Conservation (phyloP, 2,329 filamentous ascomycete genomes). For the Pseudogymnoascus sp. region DNA sequence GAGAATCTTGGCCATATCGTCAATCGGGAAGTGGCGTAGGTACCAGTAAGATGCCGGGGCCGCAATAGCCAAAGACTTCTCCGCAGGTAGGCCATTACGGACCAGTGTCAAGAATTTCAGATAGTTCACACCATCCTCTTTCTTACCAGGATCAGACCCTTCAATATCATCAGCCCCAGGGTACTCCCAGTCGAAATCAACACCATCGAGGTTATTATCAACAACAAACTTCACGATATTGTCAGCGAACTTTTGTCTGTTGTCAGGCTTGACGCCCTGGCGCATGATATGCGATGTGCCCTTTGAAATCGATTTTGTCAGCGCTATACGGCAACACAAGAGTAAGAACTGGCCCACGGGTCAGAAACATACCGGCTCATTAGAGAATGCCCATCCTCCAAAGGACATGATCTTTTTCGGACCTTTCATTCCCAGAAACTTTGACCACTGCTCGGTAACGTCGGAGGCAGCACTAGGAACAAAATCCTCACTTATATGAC, state of each 20-base stretch:
- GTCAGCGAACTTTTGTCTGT: constrained; percentile 29
- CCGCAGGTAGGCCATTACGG: constrained; percentile 18
- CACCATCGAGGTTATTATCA: constrained; percentile 28
- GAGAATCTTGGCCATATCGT: constrained; percentile 13
- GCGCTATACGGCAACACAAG: too few relatives aligned
- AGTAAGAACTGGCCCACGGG: too few relatives aligned
- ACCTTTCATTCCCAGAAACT: constrained; percentile 26
- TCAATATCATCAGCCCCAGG: constrained; percentile 30
- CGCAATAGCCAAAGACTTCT: constrained; percentile 23
- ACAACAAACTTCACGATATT: constrained; percentile 31
- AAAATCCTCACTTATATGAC: constrained; percentile 28
- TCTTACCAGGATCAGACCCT: constrained; percentile 28
- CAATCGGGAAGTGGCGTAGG: constrained; percentile 22
- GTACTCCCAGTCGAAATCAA: constrained; percentile 38
- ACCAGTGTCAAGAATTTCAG: constrained; percentile 28
- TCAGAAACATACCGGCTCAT: constrained; percentile 21
- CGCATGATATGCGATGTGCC: constrained; percentile 34
- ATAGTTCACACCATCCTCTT: constrained; percentile 31
- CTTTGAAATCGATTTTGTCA: too few relatives aligned
- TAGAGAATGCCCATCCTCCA: constrained; percentile 40
- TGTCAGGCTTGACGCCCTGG: constrained; percentile 29
- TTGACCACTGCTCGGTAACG: constrained; percentile 26
- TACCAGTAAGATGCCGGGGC: constrained; percentile 30
- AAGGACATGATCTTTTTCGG: constrained; percentile 36
- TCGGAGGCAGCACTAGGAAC: constrained; percentile 21